Evolutionary conservation across 768 basidiomycete genomes (phyloP).

Genomic region (Cystoderma amianthinum): DNA sequence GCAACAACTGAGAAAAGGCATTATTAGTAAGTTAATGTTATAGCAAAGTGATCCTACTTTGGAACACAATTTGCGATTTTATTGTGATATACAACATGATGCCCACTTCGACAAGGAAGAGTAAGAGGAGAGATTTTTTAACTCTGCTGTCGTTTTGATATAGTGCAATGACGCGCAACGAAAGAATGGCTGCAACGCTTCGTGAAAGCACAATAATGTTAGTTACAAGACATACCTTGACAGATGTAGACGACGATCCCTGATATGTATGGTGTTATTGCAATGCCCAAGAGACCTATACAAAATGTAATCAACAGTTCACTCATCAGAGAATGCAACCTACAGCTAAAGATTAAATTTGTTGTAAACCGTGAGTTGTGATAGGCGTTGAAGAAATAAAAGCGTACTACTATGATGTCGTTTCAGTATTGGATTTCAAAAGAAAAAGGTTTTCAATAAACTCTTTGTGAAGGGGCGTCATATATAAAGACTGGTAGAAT

Average conservation of each 20-base stretch:
- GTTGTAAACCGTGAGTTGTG: not conserved
- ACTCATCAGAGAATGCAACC: not conserved
- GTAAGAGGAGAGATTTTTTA: conserved; percentile 8
- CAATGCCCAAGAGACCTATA: conserved; percentile 14
- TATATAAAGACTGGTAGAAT: not conserved
- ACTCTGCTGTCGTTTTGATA: conserved; percentile 11
- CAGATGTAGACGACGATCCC: conserved; percentile 14
- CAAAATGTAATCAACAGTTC: too few relatives aligned
- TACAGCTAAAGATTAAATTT: not conserved
- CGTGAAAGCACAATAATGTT: not conserved
- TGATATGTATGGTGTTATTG: conserved; percentile 10
- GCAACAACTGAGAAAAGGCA: conserved; percentile 2
- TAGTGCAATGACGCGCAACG: conserved; percentile 16
- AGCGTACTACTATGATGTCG: too few relatives aligned
- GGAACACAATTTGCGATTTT: conserved; percentile 8
- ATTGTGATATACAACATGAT: conserved; percentile 9
- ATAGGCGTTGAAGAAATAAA: not conserved
- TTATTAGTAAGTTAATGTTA: not conserved
- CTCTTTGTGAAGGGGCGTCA: not conserved
- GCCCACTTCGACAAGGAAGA: conserved; percentile 13
- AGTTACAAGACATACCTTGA: conserved; percentile 12
- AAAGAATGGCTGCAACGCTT: conserved; percentile 15
- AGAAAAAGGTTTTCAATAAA: too few relatives aligned
- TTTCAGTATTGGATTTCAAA: too few relatives aligned
- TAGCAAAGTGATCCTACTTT: conserved; percentile 8